Evolutionary conservation across 805 yeast species (phyloP), one percentile per base, ranked within the genome.

Genomic region (Wickerhamomyces hampshirensis): DNA sequence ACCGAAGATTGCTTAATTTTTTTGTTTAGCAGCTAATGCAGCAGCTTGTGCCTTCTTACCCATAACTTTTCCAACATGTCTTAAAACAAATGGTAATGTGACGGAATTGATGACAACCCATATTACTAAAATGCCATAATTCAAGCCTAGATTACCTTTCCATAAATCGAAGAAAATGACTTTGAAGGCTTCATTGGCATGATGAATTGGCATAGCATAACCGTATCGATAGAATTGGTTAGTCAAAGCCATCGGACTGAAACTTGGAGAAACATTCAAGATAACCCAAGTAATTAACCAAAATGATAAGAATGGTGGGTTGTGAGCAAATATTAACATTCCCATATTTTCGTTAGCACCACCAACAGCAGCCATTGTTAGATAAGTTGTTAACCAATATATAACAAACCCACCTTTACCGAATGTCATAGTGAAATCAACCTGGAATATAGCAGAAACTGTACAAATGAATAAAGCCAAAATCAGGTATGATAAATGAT

Each of bases 321-420:
- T 66, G 12, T 64, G 38, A 5, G 77, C 58, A 32, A 80, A 61
- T 6, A 72, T 53, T 5, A 82, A 23, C 56, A 77, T 53, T 1
- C 78, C 77, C 47, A 72, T 60, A 43, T 80, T 75, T 58, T 84
- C 93, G 51, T 79, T 81, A 21, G 81, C 78, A 30, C 82, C 75
- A 40, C 94, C 94, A 24, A 83, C 81, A 1, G 89, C 85, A 43
- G 77, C 62, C 85, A 84, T 78, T 6, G 85, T 72, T 33, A 84
- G 47, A 55, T 64, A 84, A 6, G 78, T 68, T 23, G 77, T 47
- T 74, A 80, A 69, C 94, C 94, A 85, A 43, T 72, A 73, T 2
- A 84, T 78, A 27, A 84, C 69, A 57, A 84, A 84, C 0, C 94
- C 94, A 7, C 77, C 74, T 21, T 59, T 65, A 2, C 86, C 88